Percentiles rank a stretch among this genome's conserved stretches.
phyloP scores from a whole-genome alignment of 306 rosid genomes.

The Lathyrus oleraceus region DNA sequence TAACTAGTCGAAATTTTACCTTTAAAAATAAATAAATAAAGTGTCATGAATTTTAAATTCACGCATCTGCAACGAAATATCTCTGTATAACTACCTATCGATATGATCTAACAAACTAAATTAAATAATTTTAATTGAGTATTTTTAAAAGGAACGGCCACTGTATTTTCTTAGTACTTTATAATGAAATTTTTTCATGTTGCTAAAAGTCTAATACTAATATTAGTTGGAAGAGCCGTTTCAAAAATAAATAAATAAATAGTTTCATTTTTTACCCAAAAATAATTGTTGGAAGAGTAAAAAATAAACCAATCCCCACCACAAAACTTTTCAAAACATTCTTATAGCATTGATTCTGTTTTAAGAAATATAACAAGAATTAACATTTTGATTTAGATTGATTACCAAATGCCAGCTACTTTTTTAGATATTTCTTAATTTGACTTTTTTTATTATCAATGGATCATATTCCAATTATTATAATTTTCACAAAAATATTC shows the following conservation, averaged over 20 bases:
- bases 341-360: conserved; percentile 30
- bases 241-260: too few species aligned
- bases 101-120: too few species aligned
- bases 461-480: conserved; percentile 40
- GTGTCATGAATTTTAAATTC: too few species aligned
- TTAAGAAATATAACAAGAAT: conserved; percentile 17
- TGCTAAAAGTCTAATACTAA: conserved; percentile 4
- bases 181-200: background rate
- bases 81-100: too few species aligned
- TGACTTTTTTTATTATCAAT: conserved; percentile 19
- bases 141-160: conserved; percentile 10
- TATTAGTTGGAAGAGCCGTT: background rate
- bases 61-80: too few species aligned
- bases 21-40: too few species aligned
- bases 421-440: conserved; percentile 23
- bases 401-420: conserved; percentile 14
- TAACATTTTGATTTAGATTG: background rate
- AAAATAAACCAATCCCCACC: conserved; percentile 12
- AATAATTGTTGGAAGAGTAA: background rate
- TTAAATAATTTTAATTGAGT: background rate
- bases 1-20: too few species aligned
- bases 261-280: too few species aligned
- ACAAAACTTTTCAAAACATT: conserved; percentile 27
- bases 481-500: background rate
- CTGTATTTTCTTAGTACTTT: background rate